Evolutionary conservation across 192 early-diverging fungal genomes (phyloP).

Genomic region (Coemansia sp.): DNA sequence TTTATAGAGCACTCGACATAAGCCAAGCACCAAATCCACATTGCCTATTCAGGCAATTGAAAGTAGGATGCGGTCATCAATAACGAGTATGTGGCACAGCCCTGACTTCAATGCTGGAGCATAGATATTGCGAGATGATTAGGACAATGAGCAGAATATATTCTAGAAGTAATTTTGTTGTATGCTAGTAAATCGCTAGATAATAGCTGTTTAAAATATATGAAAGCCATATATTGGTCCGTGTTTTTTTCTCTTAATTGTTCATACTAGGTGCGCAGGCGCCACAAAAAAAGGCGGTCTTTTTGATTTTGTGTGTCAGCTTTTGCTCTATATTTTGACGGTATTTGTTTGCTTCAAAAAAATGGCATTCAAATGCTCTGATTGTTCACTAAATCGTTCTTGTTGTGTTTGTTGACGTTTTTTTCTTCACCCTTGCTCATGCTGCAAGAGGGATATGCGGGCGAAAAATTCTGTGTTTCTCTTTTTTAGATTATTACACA

Average conservation of each 20-base stretch:
- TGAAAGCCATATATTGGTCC: neutral
- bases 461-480: neutral
- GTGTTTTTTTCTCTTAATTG: neutral
- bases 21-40: neutral
- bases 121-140: neutral
- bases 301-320: slow-evolving; percentile 9
- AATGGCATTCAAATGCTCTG: neutral
- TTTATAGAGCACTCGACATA: no score
- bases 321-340: slow-evolving; percentile 6
- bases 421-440: neutral
- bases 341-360: neutral
- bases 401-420: slow-evolving; percentile 7
- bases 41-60: neutral
- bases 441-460: neutral
- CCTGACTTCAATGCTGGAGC: neutral
- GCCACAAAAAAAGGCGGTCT: neutral
- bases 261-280: neutral
- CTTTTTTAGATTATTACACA: slow-evolving; percentile 1
- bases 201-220: neutral
- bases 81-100: neutral
- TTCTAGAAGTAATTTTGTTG: neutral
- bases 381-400: neutral
- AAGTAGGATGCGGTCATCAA: neutral
- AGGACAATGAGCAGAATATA: neutral
- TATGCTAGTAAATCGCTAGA: neutral